phyloP scores from a whole-genome alignment of 768 basidiomycete species.

The Boletus rex-veris region DNA sequence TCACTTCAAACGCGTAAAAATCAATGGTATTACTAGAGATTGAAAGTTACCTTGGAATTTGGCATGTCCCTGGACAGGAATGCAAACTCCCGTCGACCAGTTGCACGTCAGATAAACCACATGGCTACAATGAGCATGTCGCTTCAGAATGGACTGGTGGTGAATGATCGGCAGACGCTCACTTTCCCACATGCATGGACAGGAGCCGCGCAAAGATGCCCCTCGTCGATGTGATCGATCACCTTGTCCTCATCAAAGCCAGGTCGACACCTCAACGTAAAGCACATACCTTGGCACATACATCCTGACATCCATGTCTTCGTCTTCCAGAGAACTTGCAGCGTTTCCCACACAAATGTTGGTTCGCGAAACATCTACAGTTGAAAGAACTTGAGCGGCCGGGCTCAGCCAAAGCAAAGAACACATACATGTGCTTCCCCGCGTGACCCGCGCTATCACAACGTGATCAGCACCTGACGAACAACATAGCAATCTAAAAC shows the following conservation, averaged over 20 bases:
- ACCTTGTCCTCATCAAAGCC: constrained; percentile 31
- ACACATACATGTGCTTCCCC: constrained; percentile 50
- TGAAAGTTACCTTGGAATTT: constrained; percentile 37
- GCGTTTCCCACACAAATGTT: constrained; percentile 53
- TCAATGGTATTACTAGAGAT: background rate
- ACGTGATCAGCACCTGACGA: background rate
- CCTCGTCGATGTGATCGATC: constrained; percentile 43
- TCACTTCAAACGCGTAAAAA: constrained; percentile 33
- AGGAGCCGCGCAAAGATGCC: constrained; percentile 52
- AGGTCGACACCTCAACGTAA: background rate
- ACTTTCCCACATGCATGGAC: constrained; percentile 57
- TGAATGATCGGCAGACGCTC: background rate
- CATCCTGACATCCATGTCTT: constrained; percentile 47
- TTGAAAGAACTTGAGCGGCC: background rate
- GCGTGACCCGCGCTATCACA: constrained; percentile 52
- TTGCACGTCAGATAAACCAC: constrained; percentile 34
- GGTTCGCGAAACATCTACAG: constrained; percentile 48
- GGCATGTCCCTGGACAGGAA: constrained; percentile 43
- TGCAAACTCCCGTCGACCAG: constrained; percentile 31
- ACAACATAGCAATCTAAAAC: background rate
- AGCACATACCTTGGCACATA: constrained; percentile 47
- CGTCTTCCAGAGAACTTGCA: constrained; percentile 45
- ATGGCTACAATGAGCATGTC: constrained; percentile 34
- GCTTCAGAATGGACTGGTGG: background rate
- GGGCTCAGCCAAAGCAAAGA: fast-evolving